A percentile compares a stretch with the other conserved stretches of the same genome.
Evolutionary conservation across 805 yeast genomes (phyloP).

Genomic region (Candida berthetii): DNA sequence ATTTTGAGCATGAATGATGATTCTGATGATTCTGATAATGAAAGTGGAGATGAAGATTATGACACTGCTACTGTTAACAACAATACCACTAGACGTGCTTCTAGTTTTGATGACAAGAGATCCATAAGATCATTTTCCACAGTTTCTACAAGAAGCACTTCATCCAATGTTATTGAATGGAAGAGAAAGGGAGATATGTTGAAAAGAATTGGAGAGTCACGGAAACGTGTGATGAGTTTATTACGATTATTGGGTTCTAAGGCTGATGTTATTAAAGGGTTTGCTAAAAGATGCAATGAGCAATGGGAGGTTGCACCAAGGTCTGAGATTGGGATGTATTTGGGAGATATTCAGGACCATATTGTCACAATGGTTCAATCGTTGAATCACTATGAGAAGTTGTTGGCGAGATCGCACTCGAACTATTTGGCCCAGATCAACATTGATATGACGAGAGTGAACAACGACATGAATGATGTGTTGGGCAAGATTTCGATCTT

Average conservation of each 20-base stretch:
- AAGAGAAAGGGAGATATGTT: slow-evolving; percentile 91
- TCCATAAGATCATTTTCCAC: slow-evolving; percentile 20
- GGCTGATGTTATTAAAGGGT: slow-evolving; percentile 97
- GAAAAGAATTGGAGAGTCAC: slow-evolving; percentile 89
- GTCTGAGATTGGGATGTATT: slow-evolving; percentile 86
- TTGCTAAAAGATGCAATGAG: slow-evolving; percentile 85
- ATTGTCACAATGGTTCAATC: slow-evolving; percentile 96
- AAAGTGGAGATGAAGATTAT: slow-evolving; percentile 31
- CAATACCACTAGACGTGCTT: background rate
- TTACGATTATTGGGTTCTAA: slow-evolving; percentile 80
- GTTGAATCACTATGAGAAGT: slow-evolving; percentile 88
- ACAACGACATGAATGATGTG: slow-evolving; percentile 95
- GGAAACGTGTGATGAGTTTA: slow-evolving; percentile 90
- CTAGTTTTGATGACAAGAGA: slow-evolving; percentile 11
- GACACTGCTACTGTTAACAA: slow-evolving; percentile 7
- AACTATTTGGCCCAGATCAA: slow-evolving; percentile 95
- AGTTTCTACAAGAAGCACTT: slow-evolving; percentile 24
- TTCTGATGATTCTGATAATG: slow-evolving; percentile 31
- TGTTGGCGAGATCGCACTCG: slow-evolving; percentile 91
- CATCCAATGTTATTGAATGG: slow-evolving; percentile 60
- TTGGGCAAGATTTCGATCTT: slow-evolving; percentile 87
- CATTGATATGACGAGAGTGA: slow-evolving; percentile 95
- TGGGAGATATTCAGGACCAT: slow-evolving; percentile 98
- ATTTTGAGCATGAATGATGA: slow-evolving; percentile 77
- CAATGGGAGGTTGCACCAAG: slow-evolving; percentile 75